Base-by-base conservation (phyloP, 2,329 filamentous ascomycete species). In the Phyllosticta citrichinensis region DNA sequence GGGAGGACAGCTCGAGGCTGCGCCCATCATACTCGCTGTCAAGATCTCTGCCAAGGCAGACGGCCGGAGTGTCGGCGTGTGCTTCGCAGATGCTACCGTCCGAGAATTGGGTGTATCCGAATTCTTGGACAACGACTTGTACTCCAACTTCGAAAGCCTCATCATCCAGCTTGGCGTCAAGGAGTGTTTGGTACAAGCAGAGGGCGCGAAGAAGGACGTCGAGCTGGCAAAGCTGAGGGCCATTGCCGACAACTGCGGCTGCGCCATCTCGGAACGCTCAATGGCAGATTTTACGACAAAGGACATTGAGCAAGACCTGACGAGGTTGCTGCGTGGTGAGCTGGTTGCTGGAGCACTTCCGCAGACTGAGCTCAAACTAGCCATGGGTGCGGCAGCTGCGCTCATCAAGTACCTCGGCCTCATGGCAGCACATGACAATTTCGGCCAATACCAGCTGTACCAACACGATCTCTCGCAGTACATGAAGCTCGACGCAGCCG, bases 91-190 rank as follows among this genome's bases (percentile, higher is more conserved):
- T 78, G 94, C 95, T 0, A 97, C 91, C 66, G 93, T 97, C 25
- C 83, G 94, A 57, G 94, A 99, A 77, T 82, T 99, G 2, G 94
- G 94, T 9, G 91, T 99, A 59, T 96, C 90, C 79, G 95, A 99
- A 71, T 99, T 99, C 66, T 83, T 96, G n/a, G 94, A 99, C 79
- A 99, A 97, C 70, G 94, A 99, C 71, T 81, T 97, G 10, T 99
- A 95, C 77, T 97, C 93, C 58, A 99, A 99, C 73, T 95, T 99
- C 66, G 94, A 99, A 76, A 91, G 92, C 2, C 81, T 99, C 19
- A 83, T 99, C 58, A 99, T 99, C 66, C 95, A 99, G 71, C 84
- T 99, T 2, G 94, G 94, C 5, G 91, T 97, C 20, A 94, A 91
- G 71, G 94, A 99, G 73, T 97, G 92, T 69, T 77, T 99, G 30